Conservation (phyloP, 768 basidiomycete species). For the Agrocybe praecox region DNA sequence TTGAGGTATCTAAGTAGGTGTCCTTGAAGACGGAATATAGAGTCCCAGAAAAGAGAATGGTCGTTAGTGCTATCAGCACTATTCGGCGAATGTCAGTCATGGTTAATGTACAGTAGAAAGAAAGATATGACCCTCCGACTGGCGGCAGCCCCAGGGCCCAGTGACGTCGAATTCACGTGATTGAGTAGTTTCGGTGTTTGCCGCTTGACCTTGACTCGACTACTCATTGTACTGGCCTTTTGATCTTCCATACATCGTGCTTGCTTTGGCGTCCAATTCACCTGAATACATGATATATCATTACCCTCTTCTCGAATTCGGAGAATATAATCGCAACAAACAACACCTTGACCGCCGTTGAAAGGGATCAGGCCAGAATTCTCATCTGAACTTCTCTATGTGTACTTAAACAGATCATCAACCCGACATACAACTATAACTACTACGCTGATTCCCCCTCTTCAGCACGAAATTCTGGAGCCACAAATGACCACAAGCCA, state of each 20-base stretch:
- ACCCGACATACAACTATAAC: too few relatives aligned
- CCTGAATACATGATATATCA: neutral
- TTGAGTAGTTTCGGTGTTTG: neutral
- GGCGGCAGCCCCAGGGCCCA: neutral
- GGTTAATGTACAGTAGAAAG: conserved; percentile 5
- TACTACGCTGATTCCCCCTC: too few relatives aligned
- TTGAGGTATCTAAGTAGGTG: conserved; percentile 86
- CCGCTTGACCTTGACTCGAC: neutral
- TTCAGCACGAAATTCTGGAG: too few relatives aligned
- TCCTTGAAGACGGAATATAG: conserved; percentile 60
- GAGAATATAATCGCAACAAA: neutral
- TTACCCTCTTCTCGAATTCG: neutral
- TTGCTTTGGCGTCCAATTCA: too few relatives aligned
- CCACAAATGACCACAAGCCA: too few relatives aligned
- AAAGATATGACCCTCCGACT: neutral
- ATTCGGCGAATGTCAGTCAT: conserved; percentile 21
- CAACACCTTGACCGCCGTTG: neutral
- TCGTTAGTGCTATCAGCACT: conserved; percentile 31
- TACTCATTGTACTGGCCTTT: too few relatives aligned
- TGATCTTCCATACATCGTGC: too few relatives aligned
- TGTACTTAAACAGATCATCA: too few relatives aligned
- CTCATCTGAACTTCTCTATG: too few relatives aligned
- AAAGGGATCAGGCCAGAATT: neutral
- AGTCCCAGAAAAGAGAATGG: conserved; percentile 61
- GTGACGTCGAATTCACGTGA: conserved; percentile 1